phyloP scores from a whole-genome alignment of 1,284 basidiomycete genomes.

The Hemileccinum hortonii region DNA sequence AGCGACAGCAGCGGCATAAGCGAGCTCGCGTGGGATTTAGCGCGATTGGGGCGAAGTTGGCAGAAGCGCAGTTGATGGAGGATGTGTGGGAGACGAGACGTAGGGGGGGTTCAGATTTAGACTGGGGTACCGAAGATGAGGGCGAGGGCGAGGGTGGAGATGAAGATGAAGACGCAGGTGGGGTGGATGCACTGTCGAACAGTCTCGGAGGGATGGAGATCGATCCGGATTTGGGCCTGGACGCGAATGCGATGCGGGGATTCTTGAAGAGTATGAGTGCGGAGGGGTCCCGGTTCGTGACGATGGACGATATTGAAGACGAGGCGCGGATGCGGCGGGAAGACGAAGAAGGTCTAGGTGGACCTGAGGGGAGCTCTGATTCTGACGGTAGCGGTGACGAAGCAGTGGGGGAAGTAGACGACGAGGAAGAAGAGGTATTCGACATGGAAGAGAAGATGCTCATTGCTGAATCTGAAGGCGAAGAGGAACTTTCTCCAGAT shows the following conservation, averaged over 20 bases:
- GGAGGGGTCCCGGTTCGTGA: constrained; percentile 49
- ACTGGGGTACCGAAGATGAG: constrained; percentile 62
- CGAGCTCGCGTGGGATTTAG: constrained; percentile 39
- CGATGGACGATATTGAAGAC: constrained; percentile 69
- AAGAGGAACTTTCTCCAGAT: constrained; percentile 33
- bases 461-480: constrained; percentile 28
- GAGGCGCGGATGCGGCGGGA: constrained; percentile 50
- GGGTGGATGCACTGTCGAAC: constrained; percentile 37
- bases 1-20: constrained; percentile 25
- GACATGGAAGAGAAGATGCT: constrained; percentile 20
- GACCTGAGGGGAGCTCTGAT: constrained; percentile 17
- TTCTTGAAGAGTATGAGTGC: constrained; percentile 55
- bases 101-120: constrained; percentile 66
- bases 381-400: constrained; percentile 35
- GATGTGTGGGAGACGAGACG: constrained; percentile 50
- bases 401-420: constrained; percentile 13
- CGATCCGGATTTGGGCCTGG: constrained; percentile 52
- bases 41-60: constrained; percentile 53
- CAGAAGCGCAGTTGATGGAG: constrained; percentile 51
- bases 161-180: constrained; percentile 29
- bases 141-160: constrained; percentile 27
- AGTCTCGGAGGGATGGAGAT: constrained; percentile 55
- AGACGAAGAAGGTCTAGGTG: constrained; percentile 42
- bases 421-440: constrained; percentile 17
- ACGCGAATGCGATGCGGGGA: constrained; percentile 49